Evolutionary conservation across 1,139 yeast species (phyloP).

Genomic region (Pichia sp.): DNA sequence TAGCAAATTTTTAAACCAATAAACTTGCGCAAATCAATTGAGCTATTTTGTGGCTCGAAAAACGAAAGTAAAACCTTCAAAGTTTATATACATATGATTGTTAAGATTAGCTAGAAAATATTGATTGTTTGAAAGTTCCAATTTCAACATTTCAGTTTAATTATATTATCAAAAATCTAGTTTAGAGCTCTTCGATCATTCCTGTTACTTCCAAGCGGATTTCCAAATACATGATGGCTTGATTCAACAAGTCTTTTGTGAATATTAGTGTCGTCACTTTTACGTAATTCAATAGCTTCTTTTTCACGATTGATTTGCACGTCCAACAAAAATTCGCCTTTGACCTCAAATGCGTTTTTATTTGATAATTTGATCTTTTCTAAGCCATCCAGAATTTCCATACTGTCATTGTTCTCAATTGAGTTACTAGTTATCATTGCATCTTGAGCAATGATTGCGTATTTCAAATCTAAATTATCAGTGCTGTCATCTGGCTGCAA

Average conservation of each 20-base stretch:
- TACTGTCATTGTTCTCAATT: too few relatives aligned
- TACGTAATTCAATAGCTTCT: constrained; percentile 2
- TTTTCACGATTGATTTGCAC: constrained; percentile 40
- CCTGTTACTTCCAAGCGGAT: constrained; percentile 63
- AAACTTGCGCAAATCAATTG: too few relatives aligned
- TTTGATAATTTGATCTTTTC: constrained; percentile 14
- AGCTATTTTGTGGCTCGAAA: too few relatives aligned
- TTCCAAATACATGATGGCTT: constrained; percentile 73
- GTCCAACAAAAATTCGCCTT: constrained; percentile 48
- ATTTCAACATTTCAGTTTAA: too few relatives aligned
- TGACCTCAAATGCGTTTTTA: constrained; percentile 23
- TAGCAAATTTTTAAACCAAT: not conserved
- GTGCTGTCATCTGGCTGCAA: constrained; percentile 16
- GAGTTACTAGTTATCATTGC: too few relatives aligned
- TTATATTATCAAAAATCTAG: too few relatives aligned
- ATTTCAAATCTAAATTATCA: not conserved
- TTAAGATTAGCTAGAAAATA: too few relatives aligned
- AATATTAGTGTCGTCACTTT: constrained; percentile 6
- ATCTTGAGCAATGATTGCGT: constrained; percentile 7
- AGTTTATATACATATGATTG: too few relatives aligned
- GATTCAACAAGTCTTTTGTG: constrained; percentile 46
- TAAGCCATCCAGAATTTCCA: constrained; percentile 14
- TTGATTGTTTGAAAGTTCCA: too few relatives aligned
- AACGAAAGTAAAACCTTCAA: too few relatives aligned
- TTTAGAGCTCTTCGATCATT: constrained; percentile 49